Evolutionary conservation across 2,329 filamentous ascomycete species (phyloP).

Genomic region (Fusarium pseudonygamai): DNA sequence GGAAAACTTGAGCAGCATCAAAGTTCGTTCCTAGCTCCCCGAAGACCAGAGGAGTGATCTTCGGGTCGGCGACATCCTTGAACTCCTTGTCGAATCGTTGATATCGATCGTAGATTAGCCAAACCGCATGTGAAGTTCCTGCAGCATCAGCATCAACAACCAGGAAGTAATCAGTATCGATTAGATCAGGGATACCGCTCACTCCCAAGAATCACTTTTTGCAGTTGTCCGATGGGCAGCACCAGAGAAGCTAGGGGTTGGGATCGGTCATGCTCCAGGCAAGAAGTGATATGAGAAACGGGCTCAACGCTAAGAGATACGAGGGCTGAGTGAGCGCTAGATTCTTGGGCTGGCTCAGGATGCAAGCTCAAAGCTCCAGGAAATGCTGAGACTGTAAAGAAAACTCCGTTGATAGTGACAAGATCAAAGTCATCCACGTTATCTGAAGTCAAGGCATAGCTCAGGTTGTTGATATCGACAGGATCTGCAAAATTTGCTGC

Average conservation of each 20-base stretch:
- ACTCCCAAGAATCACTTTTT: rapidly evolving
- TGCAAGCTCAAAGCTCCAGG: not conserved
- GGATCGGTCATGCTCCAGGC: rapidly evolving
- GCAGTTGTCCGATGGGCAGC: not conserved
- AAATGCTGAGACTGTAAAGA: not conserved
- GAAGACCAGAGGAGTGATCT: not conserved
- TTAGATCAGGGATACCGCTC: rapidly evolving
- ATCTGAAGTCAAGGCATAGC: not conserved
- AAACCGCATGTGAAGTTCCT: not conserved
- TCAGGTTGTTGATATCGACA: not conserved
- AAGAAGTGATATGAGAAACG: not conserved
- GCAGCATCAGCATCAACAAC: not conserved
- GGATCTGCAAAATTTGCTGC: not conserved
- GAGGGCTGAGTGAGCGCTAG: not conserved
- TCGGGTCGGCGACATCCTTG: not conserved
- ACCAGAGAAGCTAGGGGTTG: not conserved
- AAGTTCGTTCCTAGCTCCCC: not conserved
- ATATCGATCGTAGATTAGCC: not conserved
- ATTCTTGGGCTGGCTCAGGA: not conserved
- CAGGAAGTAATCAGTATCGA: not conserved
- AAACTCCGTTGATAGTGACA: not conserved
- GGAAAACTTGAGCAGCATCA: not conserved
- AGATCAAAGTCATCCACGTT: not conserved
- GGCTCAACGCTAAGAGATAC: not conserved
- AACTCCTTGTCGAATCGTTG: not conserved